Evolutionary conservation across 495 filamentous ascomycete species (phyloP).

Genomic region (Talaromyces proteolyticus): DNA sequence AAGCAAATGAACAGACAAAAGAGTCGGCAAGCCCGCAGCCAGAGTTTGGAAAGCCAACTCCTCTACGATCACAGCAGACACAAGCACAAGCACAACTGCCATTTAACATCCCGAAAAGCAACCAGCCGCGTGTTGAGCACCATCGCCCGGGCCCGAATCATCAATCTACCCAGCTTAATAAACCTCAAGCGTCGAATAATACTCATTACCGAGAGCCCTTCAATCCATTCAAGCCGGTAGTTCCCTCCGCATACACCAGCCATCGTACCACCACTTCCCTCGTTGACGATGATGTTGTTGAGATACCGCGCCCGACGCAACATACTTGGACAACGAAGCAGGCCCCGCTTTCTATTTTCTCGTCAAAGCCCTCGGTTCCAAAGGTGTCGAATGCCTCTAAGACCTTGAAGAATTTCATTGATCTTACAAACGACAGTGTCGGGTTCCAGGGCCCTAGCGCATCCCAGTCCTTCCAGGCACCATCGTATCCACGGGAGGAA

Average conservation of each 20-base stretch:
- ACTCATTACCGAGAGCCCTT: slow-evolving; percentile 24
- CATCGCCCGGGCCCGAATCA: slow-evolving; percentile 29
- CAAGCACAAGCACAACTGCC: slow-evolving; percentile 34
- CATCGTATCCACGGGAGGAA: no score
- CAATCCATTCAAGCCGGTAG: slow-evolving; percentile 39
- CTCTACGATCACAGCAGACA: slow-evolving; percentile 37
- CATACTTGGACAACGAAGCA: slow-evolving; percentile 30
- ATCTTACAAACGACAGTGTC: slow-evolving; percentile 30
- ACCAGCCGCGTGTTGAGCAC: slow-evolving; percentile 42
- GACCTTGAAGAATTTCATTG: slow-evolving; percentile 35
- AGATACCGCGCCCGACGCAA: slow-evolving; percentile 41
- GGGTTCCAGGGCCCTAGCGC: slow-evolving; percentile 16
- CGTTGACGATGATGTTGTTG: slow-evolving; percentile 24
- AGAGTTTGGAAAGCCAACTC: slow-evolving; percentile 57
- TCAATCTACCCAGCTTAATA: slow-evolving; percentile 10
- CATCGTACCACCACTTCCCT: slow-evolving; percentile 9
- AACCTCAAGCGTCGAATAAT: slow-evolving; percentile 20
- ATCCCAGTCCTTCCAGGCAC: slow-evolving; percentile 11
- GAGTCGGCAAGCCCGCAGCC: slow-evolving; percentile 29
- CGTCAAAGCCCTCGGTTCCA: slow-evolving; percentile 29
- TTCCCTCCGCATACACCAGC: slow-evolving; percentile 35
- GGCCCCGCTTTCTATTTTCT: slow-evolving; percentile 33
- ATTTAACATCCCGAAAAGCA: slow-evolving; percentile 47
- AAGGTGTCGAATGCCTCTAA: slow-evolving; percentile 28
- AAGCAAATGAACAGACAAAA: slow-evolving; percentile 20